Evolutionary conservation across 495 filamentous ascomycete species (phyloP).

Genomic region (Penicillium lagena): DNA sequence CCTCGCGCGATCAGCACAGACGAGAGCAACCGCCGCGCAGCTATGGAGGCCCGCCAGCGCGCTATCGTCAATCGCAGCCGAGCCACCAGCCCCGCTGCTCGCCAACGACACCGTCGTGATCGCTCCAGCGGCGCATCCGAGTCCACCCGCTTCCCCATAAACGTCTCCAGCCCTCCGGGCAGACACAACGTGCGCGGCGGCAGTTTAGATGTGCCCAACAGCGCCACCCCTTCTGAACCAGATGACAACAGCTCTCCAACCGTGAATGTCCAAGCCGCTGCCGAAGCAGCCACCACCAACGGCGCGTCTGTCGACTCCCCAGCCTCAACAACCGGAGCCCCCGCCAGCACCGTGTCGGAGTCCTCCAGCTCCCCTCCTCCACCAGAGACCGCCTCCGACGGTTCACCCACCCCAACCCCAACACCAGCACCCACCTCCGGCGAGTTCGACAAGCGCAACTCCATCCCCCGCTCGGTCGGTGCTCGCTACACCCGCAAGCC

Average conservation of each 20-base stretch:
- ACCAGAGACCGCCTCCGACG: slow-evolving; percentile 27
- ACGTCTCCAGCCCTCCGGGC: slow-evolving; percentile 53
- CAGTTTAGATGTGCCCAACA: slow-evolving; percentile 59
- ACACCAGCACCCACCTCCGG: slow-evolving; percentile 22
- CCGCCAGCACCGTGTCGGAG: slow-evolving; percentile 27
- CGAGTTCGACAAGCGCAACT: slow-evolving; percentile 42
- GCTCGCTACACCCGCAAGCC: slow-evolving; percentile 30
- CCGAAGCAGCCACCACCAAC: slow-evolving; percentile 17
- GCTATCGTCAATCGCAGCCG: slow-evolving; percentile 73
- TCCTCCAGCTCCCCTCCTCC: slow-evolving; percentile 26
- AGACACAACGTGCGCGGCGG: slow-evolving; percentile 42
- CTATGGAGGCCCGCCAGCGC: slow-evolving; percentile 86
- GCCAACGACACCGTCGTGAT: slow-evolving; percentile 62
- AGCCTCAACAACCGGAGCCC: slow-evolving; percentile 16
- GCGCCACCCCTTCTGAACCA: slow-evolving; percentile 16
- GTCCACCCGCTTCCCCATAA: slow-evolving; percentile 78
- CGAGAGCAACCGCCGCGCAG: slow-evolving; percentile 87
- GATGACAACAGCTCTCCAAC: slow-evolving; percentile 9
- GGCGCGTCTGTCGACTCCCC: slow-evolving; percentile 33
- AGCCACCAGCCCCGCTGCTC: slow-evolving; percentile 67
- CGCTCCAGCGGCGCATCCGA: slow-evolving; percentile 68
- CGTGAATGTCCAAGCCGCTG: slow-evolving; percentile 21
- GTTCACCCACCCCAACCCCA: slow-evolving; percentile 33
- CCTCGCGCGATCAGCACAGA: slow-evolving; percentile 90
- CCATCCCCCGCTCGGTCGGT: slow-evolving; percentile 30